Base-by-base conservation (phyloP, 1,139 yeast genomes). In the Blastobotrys serpentis region DNA sequence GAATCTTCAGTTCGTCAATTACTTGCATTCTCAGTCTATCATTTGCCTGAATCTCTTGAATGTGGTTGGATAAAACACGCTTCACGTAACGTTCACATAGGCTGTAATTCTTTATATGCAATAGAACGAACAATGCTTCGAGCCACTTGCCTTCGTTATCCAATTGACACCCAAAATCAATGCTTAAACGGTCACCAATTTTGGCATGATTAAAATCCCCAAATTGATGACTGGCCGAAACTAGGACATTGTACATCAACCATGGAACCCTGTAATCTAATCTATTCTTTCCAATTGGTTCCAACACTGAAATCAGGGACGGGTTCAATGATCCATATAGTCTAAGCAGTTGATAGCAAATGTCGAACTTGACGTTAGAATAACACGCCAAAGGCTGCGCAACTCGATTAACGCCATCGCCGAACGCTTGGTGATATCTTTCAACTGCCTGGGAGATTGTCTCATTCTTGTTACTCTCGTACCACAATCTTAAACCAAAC, bases 41-140 rank as follows among this genome's bases (percentile, higher is more conserved):
- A 0, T 57, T 63, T 1, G 61, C 54, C 2, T 68, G 63, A 34
- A 83, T 68, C 2, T 65, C 60, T 23, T 69, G 66, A 36, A 82
- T 75, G 47, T 82, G 76, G 2, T 68, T 61, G 4, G 76, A 72
- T 1, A 87, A 61, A 19, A 82, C 61, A 1, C 67, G 60, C 25
- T 77, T 70, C 2, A 83, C 73, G 8, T 64, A 62, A 4, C 64
- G 60, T 50, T 70, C 65, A 1, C 78, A 73, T 0, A 68, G 60
- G 2, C 59, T 63, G 53, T 81, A 82, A 53, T 73, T 66, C 1
- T 61, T 56, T 22, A 84, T 61, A 59, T 82, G 85, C 11, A 82
- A 70, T 44, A 77, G 70, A 1, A 84, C 81, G 61, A 76, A 84
- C 2, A 85, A 54, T 0, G 92, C 76, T 57, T 84, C 86, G 52